phyloP scores from a whole-genome alignment of 495 filamentous ascomycete genomes.

The Penicillium argentinense region DNA sequence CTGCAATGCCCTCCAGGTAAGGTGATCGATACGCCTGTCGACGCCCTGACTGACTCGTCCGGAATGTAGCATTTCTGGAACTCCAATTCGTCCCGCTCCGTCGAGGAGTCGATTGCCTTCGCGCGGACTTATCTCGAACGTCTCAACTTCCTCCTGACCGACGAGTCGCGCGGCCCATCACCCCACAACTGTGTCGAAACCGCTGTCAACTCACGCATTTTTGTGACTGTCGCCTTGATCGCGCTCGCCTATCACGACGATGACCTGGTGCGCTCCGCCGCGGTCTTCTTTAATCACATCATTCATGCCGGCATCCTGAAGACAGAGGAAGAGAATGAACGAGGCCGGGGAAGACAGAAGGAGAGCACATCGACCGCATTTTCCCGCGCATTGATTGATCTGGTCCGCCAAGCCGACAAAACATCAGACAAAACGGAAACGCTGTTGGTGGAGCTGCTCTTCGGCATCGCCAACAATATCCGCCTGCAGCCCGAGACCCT shows the following conservation, averaged over 20 bases:
- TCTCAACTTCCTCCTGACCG: slow-evolving; percentile 76
- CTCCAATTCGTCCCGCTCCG: slow-evolving; percentile 52
- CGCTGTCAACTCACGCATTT: slow-evolving; percentile 80
- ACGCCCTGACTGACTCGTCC: slow-evolving; percentile 11
- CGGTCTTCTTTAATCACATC: slow-evolving; percentile 80
- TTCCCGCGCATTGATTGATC: slow-evolving; percentile 76
- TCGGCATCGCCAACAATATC: slow-evolving; percentile 94
- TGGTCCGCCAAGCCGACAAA: slow-evolving; percentile 59
- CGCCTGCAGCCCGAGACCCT: slow-evolving; percentile 81
- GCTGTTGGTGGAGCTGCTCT: slow-evolving; percentile 85
- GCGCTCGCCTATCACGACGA: slow-evolving; percentile 77
- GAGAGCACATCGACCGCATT: slow-evolving; percentile 64
- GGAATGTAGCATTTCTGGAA: slow-evolving; percentile 75
- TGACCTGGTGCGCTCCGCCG: slow-evolving; percentile 74
- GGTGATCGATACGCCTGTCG: slow-evolving; percentile 6
- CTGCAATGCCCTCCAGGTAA: slow-evolving; percentile 81
- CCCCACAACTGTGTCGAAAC: slow-evolving; percentile 88
- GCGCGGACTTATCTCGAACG: slow-evolving; percentile 59
- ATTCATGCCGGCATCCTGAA: slow-evolving; percentile 82
- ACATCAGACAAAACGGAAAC: slow-evolving; percentile 74
- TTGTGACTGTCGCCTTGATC: slow-evolving; percentile 81
- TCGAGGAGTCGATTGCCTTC: slow-evolving; percentile 49
- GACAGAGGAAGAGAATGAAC: not conserved
- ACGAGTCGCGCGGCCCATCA: slow-evolving; percentile 82
- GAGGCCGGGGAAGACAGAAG: not conserved